These are phyloP conservation scores for Lentinula sp. DNA, from an alignment of 768 basidiomycete genomes.

Conservation along the genomic window DNA sequence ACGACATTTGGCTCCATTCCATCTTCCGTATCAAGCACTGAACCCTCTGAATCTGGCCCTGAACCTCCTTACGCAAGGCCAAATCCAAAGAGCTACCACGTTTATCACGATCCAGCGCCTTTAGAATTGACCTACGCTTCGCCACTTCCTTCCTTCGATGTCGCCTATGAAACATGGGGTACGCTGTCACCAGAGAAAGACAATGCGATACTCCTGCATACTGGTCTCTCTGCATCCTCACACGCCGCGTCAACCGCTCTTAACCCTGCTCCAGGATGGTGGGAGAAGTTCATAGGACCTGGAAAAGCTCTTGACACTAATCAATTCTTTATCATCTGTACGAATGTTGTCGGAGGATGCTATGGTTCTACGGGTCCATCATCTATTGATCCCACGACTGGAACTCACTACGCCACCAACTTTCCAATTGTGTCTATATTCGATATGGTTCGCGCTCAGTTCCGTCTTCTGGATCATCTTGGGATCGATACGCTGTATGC, in stretches of 20 bases:
- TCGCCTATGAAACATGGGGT: conserved; percentile 99
- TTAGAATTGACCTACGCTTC: conserved; percentile 56
- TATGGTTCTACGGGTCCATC: conserved; percentile 97
- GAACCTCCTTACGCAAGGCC: conserved; percentile 82
- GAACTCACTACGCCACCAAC: conserved; percentile 74
- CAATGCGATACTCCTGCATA: conserved; percentile 93
- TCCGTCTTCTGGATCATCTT: conserved; percentile 76
- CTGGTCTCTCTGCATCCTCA: conserved; percentile 92
- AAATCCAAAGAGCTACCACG: conserved; percentile 63
- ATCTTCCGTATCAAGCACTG: conserved; percentile 12
- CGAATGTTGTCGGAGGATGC: conserved; percentile 95
- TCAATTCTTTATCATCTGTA: conserved; percentile 89
- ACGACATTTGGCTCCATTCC: conserved; percentile 19
- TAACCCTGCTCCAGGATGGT: conserved; percentile 90
- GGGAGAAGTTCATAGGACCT: conserved; percentile 98
- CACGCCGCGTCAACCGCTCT: conserved; percentile 80
- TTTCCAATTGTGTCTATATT: conserved; percentile 93
- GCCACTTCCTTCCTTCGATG: conserved; percentile 64
- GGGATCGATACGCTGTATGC: conserved; percentile 85
- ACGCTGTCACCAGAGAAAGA: conserved; percentile 67
- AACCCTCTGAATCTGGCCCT: conserved; percentile 50
- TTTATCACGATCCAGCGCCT: conserved; percentile 56
- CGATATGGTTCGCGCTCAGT: conserved; percentile 97
- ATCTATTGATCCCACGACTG: conserved; percentile 64
- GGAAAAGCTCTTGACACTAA: conserved; percentile 91